Evolutionary conservation across 2,329 filamentous ascomycete genomes (phyloP).

Genomic region (Neospermospora avenae): DNA sequence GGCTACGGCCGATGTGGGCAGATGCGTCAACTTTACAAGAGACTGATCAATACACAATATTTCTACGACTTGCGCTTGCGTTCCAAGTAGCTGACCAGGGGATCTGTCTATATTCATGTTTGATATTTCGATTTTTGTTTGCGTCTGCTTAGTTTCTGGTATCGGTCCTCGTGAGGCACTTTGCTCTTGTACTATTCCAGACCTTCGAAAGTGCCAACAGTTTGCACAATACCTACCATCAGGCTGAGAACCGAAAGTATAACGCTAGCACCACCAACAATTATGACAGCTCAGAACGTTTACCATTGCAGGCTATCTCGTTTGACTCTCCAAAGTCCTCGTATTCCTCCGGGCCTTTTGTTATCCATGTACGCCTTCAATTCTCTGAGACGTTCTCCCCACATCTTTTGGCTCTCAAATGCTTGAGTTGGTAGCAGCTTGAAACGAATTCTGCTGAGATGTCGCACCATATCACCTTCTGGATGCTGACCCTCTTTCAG

Average conservation of each 20-base stretch:
- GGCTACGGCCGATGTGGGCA: slow-evolving; percentile 2
- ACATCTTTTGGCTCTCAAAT: background rate
- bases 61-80: slow-evolving; percentile 1
- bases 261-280: background rate
- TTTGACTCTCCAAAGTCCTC: background rate
- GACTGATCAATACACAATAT: slow-evolving; percentile 8
- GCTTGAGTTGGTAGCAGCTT: background rate
- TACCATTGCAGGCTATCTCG: background rate
- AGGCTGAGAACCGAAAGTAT: background rate
- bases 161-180: background rate
- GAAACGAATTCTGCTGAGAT: background rate
- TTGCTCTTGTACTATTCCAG: background rate
- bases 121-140: background rate
- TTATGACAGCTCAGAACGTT: background rate
- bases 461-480: background rate
- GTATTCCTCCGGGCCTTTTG: background rate
- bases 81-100: too few species aligned
- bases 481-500: background rate
- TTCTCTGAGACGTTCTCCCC: background rate
- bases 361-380: background rate
- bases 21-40: slow-evolving; percentile 7
- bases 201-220: background rate
- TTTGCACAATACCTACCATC: background rate
- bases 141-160: background rate
- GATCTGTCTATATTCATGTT: too few species aligned